Evolutionary conservation across 2,329 filamentous ascomycete species (phyloP).

Genomic region (Cephalotrichum gorgonifer): DNA sequence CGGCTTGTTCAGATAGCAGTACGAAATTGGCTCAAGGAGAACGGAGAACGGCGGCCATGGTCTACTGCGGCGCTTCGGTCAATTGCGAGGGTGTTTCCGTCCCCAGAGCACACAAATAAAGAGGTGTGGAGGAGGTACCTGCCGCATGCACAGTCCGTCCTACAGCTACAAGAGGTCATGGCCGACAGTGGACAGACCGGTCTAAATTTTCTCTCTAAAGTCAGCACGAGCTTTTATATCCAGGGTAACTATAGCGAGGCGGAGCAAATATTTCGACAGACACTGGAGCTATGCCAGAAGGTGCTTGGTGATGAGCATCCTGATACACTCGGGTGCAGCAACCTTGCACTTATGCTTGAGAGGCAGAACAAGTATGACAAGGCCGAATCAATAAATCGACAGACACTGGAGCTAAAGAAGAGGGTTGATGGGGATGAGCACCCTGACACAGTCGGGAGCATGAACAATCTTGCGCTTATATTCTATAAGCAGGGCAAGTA

Average conservation of each 20-base stretch:
- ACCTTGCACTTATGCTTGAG: background rate
- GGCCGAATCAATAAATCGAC: background rate
- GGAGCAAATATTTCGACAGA: background rate
- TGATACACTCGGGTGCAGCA: background rate
- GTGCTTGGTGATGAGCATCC: background rate
- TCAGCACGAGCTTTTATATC: background rate
- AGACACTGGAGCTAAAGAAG: constrained; percentile 5
- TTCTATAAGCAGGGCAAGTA: background rate
- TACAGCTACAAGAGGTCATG: background rate
- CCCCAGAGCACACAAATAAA: constrained; percentile 9
- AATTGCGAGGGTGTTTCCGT: constrained; percentile 8
- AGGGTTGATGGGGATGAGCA: constrained; percentile 10
- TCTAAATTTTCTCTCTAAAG: background rate
- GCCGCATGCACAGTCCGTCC: constrained; percentile 10
- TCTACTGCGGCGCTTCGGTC: constrained; percentile 8
- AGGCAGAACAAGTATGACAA: background rate
- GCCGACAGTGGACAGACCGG: background rate
- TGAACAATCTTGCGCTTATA: constrained; percentile 6
- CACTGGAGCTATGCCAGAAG: background rate
- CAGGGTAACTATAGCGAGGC: background rate
- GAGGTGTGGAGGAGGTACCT: constrained; percentile 14
- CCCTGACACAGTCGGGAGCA: constrained; percentile 5
- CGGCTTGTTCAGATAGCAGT: constrained; percentile 19
- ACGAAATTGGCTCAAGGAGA: constrained; percentile 15
- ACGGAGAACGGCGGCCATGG: constrained; percentile 7